phyloP scores from a whole-genome alignment of 1,139 yeast genomes.

The Yamadazyma trypodendri region DNA sequence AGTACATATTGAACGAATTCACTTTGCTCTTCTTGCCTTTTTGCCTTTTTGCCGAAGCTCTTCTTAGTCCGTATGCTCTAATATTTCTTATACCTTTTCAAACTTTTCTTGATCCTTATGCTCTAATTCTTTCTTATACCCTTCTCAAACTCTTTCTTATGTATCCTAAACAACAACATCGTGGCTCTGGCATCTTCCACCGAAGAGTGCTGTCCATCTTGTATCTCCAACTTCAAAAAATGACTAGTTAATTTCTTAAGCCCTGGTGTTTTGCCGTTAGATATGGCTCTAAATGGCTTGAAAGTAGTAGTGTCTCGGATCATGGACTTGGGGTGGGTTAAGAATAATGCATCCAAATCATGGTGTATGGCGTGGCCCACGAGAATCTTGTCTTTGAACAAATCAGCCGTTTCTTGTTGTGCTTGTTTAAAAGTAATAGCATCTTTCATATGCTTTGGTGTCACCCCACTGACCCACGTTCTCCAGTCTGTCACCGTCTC shows the following conservation, averaged over 20 bases:
- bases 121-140: constrained; percentile 6
- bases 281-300: constrained; percentile 53
- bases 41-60: too few species aligned
- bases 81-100: too few species aligned
- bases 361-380: constrained; percentile 87
- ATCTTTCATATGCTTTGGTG: constrained; percentile 62
- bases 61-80: too few species aligned
- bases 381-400: constrained; percentile 52
- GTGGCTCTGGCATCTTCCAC: constrained; percentile 90
- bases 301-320: constrained; percentile 76
- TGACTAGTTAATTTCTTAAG: constrained; percentile 64
- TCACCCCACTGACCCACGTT: constrained; percentile 91
- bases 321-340: constrained; percentile 64
- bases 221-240: constrained; percentile 62
- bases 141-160: constrained; percentile 61
- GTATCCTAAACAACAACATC: constrained; percentile 69
- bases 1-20: too few species aligned
- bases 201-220: constrained; percentile 76
- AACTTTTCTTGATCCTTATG: constrained; percentile 1
- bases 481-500: constrained; percentile 87
- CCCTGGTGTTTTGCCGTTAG: constrained; percentile 70
- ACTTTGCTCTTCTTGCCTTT: too few species aligned
- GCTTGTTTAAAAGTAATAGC: constrained; percentile 71
- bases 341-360: constrained; percentile 65
- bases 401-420: constrained; percentile 51